Percentiles rank a stretch among this genome's conserved stretches.
Conservation (phyloP, 2,329 filamentous ascomycete genomes). For the Gnomoniopsis smithogilvyi region DNA sequence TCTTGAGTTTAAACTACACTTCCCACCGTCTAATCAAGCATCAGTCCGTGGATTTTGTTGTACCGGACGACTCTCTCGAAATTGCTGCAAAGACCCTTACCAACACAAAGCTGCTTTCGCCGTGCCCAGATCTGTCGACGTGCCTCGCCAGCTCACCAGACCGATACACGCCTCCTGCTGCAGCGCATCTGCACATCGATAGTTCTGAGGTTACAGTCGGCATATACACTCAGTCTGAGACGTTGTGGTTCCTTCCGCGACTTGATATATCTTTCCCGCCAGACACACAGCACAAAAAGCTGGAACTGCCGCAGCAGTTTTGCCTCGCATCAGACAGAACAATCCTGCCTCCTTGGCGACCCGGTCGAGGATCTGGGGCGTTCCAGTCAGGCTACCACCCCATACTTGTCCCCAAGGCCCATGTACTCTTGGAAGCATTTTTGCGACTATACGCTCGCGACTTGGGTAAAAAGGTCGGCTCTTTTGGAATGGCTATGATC, state of each 20-base stretch:
- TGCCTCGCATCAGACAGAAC: slow-evolving; percentile 22
- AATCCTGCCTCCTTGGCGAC: slow-evolving; percentile 22
- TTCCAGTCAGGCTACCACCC: slow-evolving; percentile 14
- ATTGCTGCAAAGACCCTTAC: slow-evolving; percentile 14
- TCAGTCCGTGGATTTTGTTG: slow-evolving; percentile 23
- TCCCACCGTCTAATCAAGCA: background rate
- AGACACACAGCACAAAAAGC: background rate
- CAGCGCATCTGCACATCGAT: slow-evolving; percentile 17
- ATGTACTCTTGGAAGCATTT: slow-evolving; percentile 25
- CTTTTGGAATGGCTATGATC: slow-evolving; percentile 23
- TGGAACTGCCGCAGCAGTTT: slow-evolving; percentile 16
- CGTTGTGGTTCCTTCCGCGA: slow-evolving; percentile 24
- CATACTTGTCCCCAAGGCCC: slow-evolving; percentile 21
- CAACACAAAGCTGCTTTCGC: slow-evolving; percentile 6
- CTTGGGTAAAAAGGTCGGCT: slow-evolving; percentile 17
- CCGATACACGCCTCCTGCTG: slow-evolving; percentile 19
- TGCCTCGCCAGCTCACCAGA: slow-evolving; percentile 18
- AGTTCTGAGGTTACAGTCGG: slow-evolving; percentile 21
- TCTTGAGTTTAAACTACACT: background rate
- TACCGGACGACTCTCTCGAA: slow-evolving; percentile 20
- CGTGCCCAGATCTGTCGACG: slow-evolving; percentile 15
- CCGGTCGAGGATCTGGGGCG: slow-evolving; percentile 19
- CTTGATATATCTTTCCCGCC: slow-evolving; percentile 18
- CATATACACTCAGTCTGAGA: slow-evolving; percentile 23
- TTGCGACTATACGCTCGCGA: slow-evolving; percentile 24